Conservation (phyloP, 2,329 filamentous ascomycete genomes). For the Pseudogymnoascus sp. region DNA sequence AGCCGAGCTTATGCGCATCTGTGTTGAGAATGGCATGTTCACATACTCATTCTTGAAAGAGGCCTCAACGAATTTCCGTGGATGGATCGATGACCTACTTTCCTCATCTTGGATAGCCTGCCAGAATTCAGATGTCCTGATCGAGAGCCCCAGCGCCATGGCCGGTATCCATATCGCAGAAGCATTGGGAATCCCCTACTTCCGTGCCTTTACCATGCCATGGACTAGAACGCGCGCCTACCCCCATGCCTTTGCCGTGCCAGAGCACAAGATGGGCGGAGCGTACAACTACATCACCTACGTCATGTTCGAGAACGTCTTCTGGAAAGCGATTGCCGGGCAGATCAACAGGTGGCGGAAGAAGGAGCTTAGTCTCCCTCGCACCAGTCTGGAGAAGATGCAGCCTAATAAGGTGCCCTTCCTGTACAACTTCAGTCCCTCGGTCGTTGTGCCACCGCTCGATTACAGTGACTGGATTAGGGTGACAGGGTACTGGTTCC, state of each 20-base stretch:
- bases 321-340: slow-evolving; percentile 86
- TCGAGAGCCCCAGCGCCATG: slow-evolving; percentile 96
- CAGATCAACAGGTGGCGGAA: slow-evolving; percentile 93
- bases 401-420: slow-evolving; percentile 97
- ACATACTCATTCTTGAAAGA: slow-evolving; percentile 85
- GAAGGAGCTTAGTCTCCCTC: slow-evolving; percentile 65
- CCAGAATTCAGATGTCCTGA: slow-evolving; percentile 78
- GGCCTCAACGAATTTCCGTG: slow-evolving; percentile 77
- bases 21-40: slow-evolving; percentile 95
- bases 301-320: slow-evolving; percentile 91
- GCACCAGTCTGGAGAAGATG: slow-evolving; percentile 80
- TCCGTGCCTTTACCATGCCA: slow-evolving; percentile 96
- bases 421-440: slow-evolving; percentile 92
- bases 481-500: slow-evolving; percentile 96
- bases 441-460: slow-evolving; percentile 84
- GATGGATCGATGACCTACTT: slow-evolving; percentile 89
- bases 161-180: slow-evolving; percentile 96
- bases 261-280: slow-evolving; percentile 88
- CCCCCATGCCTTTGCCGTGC: slow-evolving; percentile 90
- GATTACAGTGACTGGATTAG: slow-evolving; percentile 98
- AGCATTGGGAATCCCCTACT: slow-evolving; percentile 86
- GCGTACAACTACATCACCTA: slow-evolving; percentile 94
- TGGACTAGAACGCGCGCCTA: slow-evolving; percentile 96
- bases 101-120: slow-evolving; percentile 75
- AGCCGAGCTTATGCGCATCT: slow-evolving; percentile 88